Base-by-base conservation (phyloP, 2,329 filamentous ascomycete genomes). In the Xylaria polymorpha region DNA sequence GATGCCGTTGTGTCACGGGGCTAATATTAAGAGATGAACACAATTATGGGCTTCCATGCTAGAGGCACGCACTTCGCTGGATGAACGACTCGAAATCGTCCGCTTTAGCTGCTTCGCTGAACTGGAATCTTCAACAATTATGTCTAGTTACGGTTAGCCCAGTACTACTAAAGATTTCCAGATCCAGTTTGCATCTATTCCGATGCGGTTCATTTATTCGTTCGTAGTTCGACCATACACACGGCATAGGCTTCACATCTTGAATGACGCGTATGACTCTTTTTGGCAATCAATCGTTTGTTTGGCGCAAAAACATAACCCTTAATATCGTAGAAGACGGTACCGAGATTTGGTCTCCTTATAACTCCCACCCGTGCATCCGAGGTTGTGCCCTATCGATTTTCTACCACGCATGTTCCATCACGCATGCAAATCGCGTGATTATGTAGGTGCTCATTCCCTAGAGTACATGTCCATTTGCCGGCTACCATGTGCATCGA, bases 341-440 rank as follows among this genome's bases (percentile, higher is more conserved):
- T 77, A 76, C 78, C 77, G 77, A 79, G 76, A 76, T 75, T 77
- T 75, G 73, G 73, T 75, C 79, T 79, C 75, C 75, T 78, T 76
- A 77, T 79, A 79, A 79, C 77, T 79, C 78, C 76, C 78, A 78
- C 75, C 77, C 75, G 78, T 79, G 77, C 77, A 78, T 82, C 80
- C 82, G 82, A 84, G 80, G 78, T 81, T 73, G 80, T 80, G 66
- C 82, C 82, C 80, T 82, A 72, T 71, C 81, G 80, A 80, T 83
- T 83, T 79, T 76, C 71, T 75, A 81, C 84, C 81, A 83, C 82
- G 83, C 66, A 68, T 68, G 61, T 79, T 73, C 70, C 72, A 81
- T 84, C 81, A 83, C 82, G 83, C 81, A 80, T 81, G 80, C 78
- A 80, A 81, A 80, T 82, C 81, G 82, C 80, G 66, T 66, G 83